A percentile compares a stretch with the other conserved stretches of the same genome.
Evolutionary conservation across 2,329 filamentous ascomycete species (phyloP).

Genomic region (Torrubiellomyces zombiae): DNA sequence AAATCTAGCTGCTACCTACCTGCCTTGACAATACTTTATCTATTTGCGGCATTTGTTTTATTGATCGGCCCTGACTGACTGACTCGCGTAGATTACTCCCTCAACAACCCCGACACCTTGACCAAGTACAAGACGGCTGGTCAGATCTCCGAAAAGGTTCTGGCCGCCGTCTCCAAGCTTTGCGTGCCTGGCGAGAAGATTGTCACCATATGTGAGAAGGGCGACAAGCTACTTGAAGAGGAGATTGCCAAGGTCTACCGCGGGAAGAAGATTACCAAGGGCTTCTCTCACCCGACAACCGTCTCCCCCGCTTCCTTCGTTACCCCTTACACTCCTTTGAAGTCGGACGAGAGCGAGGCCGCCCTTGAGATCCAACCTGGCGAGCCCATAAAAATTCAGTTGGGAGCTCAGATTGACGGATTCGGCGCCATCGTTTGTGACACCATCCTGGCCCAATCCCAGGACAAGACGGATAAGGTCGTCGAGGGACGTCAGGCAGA

Average conservation of each 20-base stretch:
- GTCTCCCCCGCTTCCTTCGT: slow-evolving; percentile 88
- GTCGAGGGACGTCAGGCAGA: slow-evolving; percentile 69
- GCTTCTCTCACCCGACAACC: slow-evolving; percentile 88
- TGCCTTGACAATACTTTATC: too few relatives aligned
- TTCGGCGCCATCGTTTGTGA: slow-evolving; percentile 95
- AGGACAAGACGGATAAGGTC: slow-evolving; percentile 42
- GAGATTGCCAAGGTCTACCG: slow-evolving; percentile 94
- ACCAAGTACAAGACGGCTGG: slow-evolving; percentile 99
- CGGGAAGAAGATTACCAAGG: slow-evolving; percentile 93
- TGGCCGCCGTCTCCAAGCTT: slow-evolving; percentile 62
- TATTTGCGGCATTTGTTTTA: too few relatives aligned
- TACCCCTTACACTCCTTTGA: slow-evolving; percentile 89
- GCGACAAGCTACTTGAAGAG: slow-evolving; percentile 86
- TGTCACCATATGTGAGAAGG: slow-evolving; percentile 84
- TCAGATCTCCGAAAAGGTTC: slow-evolving; percentile 86
- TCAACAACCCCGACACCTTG: slow-evolving; percentile 84
- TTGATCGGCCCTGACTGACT: too few relatives aligned
- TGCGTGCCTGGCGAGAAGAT: slow-evolving; percentile 81
- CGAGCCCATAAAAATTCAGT: slow-evolving; percentile 91
- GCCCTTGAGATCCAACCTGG: slow-evolving; percentile 61
- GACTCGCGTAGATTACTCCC: slow-evolving; percentile 68
- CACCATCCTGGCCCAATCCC: slow-evolving; percentile 57
- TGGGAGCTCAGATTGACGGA: slow-evolving; percentile 97
- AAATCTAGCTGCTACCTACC: too few relatives aligned
- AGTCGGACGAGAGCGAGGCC: slow-evolving; percentile 74